These are phyloP conservation scores for Crithidia sp. DNA, from an alignment of 208 protist species.

Conservation along the genomic window DNA sequence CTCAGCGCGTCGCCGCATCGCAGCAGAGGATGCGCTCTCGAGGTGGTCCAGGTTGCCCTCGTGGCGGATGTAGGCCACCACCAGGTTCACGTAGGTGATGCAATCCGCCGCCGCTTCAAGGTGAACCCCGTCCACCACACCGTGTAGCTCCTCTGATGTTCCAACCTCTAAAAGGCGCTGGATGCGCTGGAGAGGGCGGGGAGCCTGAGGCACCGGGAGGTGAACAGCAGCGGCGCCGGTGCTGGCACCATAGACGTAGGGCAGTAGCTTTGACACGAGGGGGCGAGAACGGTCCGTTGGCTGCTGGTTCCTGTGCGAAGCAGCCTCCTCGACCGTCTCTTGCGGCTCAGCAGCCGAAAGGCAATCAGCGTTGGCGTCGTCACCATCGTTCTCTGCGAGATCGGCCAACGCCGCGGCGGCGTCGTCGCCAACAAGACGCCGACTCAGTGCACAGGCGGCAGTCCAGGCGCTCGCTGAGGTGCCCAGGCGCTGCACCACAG, in stretches of 20 bases:
- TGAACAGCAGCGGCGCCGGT: neutral
- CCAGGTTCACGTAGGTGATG: conserved; percentile 20
- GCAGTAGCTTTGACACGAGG: conserved; percentile 16
- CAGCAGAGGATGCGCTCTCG: neutral
- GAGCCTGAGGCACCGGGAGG: conserved; percentile 16
- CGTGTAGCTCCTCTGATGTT: neutral
- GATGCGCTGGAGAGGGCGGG: conserved; percentile 1
- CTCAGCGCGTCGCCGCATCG: conserved; percentile 8
- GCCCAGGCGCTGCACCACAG: neutral
- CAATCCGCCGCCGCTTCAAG: conserved; percentile 12
- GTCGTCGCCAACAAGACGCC: neutral
- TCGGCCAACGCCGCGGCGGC: no score
- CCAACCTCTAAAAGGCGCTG: conserved; percentile 8
- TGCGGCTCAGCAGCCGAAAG: no score
- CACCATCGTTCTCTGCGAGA: neutral
- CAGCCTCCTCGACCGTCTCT: no score
- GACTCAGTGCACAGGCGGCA: neutral
- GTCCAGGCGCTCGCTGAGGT: neutral
- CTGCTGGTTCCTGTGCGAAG: neutral
- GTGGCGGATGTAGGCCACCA: conserved; percentile 32
- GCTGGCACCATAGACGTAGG: conserved; percentile 17
- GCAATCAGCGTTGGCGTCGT: neutral
- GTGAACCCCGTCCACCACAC: neutral
- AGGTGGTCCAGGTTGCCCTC: conserved; percentile 16
- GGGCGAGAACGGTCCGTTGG: neutral